Evolutionary conservation across 768 basidiomycete species (phyloP).

Genomic region (Trametes sanguinea): DNA sequence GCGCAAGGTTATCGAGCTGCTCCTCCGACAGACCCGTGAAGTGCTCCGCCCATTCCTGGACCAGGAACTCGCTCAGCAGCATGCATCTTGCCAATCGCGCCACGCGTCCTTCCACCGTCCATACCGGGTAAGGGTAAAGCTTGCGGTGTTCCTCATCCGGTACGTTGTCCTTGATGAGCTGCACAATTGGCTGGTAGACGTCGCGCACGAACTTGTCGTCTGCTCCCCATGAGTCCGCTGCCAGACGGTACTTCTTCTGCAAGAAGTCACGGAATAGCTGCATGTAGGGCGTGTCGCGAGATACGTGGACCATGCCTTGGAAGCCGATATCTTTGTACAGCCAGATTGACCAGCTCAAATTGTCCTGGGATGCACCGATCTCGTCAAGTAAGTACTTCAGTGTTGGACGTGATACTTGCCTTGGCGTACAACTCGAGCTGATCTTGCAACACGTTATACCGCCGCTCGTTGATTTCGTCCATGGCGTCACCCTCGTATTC

Average conservation of each 20-base stretch:
- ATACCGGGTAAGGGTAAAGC: slow-evolving; percentile 63
- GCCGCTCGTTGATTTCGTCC: slow-evolving; percentile 65
- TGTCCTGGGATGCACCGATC: slow-evolving; percentile 28
- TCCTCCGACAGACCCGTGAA: slow-evolving; percentile 56
- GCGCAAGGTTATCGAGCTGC: slow-evolving; percentile 70
- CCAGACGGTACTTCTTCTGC: slow-evolving; percentile 75
- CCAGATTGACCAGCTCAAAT: slow-evolving; percentile 84
- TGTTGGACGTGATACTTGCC: slow-evolving; percentile 32
- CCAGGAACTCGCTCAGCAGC: slow-evolving; percentile 67
- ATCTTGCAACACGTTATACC: slow-evolving; percentile 70
- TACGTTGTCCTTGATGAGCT: slow-evolving; percentile 62
- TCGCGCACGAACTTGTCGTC: slow-evolving; percentile 58
- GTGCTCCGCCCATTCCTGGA: slow-evolving; percentile 73
- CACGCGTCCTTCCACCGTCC: slow-evolving; percentile 59
- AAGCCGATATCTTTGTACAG: slow-evolving; percentile 86
- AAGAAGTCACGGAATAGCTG: slow-evolving; percentile 68
- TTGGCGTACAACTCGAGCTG: slow-evolving; percentile 74
- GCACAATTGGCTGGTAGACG: slow-evolving; percentile 65
- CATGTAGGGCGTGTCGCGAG: slow-evolving; percentile 71
- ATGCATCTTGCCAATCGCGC: slow-evolving; percentile 63
- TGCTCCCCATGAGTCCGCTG: slow-evolving; percentile 78
- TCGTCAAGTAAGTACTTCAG: background rate
- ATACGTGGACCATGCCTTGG: slow-evolving; percentile 81
- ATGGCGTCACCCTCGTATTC: slow-evolving; percentile 54
- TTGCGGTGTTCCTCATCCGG: slow-evolving; percentile 44